Base-by-base conservation (phyloP, 2,329 filamentous ascomycete genomes). In the Aspergillus quadrilineatus region DNA sequence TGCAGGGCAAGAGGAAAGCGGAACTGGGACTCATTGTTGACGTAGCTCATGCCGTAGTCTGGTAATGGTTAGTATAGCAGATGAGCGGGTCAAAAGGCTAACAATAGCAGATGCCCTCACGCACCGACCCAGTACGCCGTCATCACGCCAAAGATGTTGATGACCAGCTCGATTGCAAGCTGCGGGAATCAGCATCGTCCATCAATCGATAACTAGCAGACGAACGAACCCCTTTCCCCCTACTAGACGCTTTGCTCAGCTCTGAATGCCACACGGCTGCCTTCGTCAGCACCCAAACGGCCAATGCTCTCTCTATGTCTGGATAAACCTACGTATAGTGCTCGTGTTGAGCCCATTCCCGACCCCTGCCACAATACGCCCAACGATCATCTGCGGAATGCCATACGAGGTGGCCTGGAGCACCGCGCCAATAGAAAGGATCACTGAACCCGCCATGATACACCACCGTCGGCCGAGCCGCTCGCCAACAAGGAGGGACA, bases 331-430 rank as follows among this genome's bases (percentile, higher is more conserved):
- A 63, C 72, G 72, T 10, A 74, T 71, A 17, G 71, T 73, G 52
- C 70, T 73, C 0, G 70, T 72, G 37, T 73, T 73, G 26, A 80
- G 70, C 14, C 80, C 80, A 61, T 80, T 80, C 37, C 64, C 64
- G 53, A 80, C 67, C 6, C 79, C 80, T 8, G 78, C 79, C n/a
- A 82, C 73, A 45, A 79, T 74, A 17, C 79, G 72, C 15, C 79
- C 79, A 10, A 80, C 71, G 41, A 73, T 71, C 58, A 74, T 62
- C 28, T 73, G 71, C 7, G 68, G 66, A 8, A 66, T 63, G 8
- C 61, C 59, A 47, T 53, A 65, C 0, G 65, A 63, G 47, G 60
- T 65, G 41, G 55, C 59, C 45, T 70, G 65, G 15, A 73, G 63
- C 12, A 67, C 66, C 48, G 69, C 65, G 10, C 68, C 65, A 22